Conservation (phyloP, 2,329 filamentous ascomycete species). For the Torrubiella hemipterigena region DNA sequence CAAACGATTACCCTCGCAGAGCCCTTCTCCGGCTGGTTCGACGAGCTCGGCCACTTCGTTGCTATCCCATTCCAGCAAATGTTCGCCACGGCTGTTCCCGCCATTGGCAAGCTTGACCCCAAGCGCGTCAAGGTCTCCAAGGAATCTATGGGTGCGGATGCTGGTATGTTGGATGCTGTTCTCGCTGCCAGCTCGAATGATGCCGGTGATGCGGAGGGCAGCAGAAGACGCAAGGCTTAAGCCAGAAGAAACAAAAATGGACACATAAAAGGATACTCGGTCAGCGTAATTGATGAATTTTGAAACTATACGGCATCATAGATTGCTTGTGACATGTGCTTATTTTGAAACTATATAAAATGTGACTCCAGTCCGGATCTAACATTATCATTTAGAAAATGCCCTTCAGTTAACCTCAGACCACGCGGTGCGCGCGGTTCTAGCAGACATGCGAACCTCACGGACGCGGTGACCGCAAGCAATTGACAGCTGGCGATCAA, state of each 20-base stretch:
- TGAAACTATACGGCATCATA: background rate
- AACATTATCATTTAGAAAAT: too few relatives aligned
- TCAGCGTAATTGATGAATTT: background rate
- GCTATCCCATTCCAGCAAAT: slow-evolving; percentile 67
- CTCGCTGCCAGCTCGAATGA: slow-evolving; percentile 25
- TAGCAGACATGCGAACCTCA: slow-evolving; percentile 37
- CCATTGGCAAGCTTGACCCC: slow-evolving; percentile 55
- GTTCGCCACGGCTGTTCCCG: slow-evolving; percentile 54
- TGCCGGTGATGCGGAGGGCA: slow-evolving; percentile 24
- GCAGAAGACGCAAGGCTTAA: slow-evolving; percentile 34
- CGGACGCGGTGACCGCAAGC: slow-evolving; percentile 43
- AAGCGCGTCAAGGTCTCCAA: slow-evolving; percentile 33
- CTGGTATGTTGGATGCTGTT: slow-evolving; percentile 37
- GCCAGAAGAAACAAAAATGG: background rate
- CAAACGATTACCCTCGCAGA: slow-evolving; percentile 43
- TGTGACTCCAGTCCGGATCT: background rate
- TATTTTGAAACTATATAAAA: background rate
- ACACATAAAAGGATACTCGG: background rate
- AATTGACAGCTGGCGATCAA: slow-evolving; percentile 33
- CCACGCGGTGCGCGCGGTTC: slow-evolving; percentile 38
- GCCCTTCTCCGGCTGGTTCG: slow-evolving; percentile 68
- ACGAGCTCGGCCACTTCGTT: slow-evolving; percentile 59
- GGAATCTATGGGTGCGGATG: slow-evolving; percentile 24
- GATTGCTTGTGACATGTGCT: background rate
- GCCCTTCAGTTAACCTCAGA: slow-evolving; percentile 18